Evolutionary conservation across 192 early-diverging fungal species (phyloP), one percentile per base, ranked within the genome.

Genomic region (Entophlyctis luteolus): DNA sequence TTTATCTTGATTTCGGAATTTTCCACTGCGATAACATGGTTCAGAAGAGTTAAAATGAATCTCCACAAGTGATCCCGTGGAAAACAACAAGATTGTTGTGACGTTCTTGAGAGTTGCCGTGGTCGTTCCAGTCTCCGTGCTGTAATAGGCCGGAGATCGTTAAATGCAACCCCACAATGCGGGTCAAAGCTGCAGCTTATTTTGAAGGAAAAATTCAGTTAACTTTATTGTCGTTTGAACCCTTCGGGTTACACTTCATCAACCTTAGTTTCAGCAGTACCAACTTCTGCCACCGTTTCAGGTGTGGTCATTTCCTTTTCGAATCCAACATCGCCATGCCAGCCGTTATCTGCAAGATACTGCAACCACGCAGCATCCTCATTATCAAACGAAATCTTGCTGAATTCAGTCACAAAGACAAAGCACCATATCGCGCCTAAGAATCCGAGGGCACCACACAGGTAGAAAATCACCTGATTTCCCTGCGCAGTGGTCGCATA

Each of bases 361-460:
- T 72, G 46, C 16, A 65, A 72, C 56, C 79, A 85, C 10, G 79
- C 79, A 28, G 56, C 72, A 59, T 85, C 81, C 27, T 75, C 70
- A 47, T 76, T 65, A 3, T 72, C 70, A 65, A 84, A 70, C 3
- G 39, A 56, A 45, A 75, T 68, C 54, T 80, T 72, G 59, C 62
- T 73, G 56, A 80, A 78, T 32, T 84, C 77, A 3, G 83, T 79
- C 39, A 84, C 74, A 36, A 83, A 68, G 59, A 74, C 49, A 18
- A 65, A 65, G 8, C 76, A 79, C n/a, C 82, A 50, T 28, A 71
- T 32, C 23, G 79, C 77, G 39, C 79, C 77, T 25, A 85, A 35
- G 25, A 85, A 57, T 6, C 79, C 79, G n/a, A 84, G 71, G 8
- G 12, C 5, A 52, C 49, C 49, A 22, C 49, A 52, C 8, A 52